Evolutionary conservation across 1,284 basidiomycete species (phyloP).

Genomic region (Volvariella volvacea): DNA sequence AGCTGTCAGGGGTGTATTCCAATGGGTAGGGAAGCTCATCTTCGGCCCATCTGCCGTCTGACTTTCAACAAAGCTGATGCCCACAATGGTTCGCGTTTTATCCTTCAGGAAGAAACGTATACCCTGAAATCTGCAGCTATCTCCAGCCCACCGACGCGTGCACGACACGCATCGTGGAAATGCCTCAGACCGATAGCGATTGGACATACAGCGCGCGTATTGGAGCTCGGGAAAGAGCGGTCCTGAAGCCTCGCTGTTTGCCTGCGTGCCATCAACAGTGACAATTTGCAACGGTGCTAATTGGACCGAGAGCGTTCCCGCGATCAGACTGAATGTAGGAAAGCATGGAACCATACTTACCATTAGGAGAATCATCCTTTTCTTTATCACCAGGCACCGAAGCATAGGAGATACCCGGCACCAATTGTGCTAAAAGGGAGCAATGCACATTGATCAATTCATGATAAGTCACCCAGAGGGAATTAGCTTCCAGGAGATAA

Average conservation of each 20-base stretch:
- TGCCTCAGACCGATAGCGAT: conserved; percentile 58
- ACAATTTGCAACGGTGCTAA: conserved; percentile 19
- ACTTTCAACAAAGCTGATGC: conserved; percentile 61
- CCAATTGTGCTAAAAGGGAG: conserved; percentile 34
- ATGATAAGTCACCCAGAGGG: neutral
- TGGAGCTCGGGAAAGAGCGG: conserved; percentile 51
- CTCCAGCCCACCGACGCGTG: conserved; percentile 76
- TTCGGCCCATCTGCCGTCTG: conserved; percentile 47
- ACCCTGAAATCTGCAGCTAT: conserved; percentile 75
- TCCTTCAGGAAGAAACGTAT: conserved; percentile 70
- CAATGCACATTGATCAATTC: neutral
- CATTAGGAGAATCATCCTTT: conserved; percentile 30
- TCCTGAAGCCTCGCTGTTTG: conserved; percentile 11
- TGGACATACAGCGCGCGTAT: conserved; percentile 74
- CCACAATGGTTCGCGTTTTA: conserved; percentile 46
- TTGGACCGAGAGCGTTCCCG: neutral
- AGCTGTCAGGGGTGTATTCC: conserved; percentile 52
- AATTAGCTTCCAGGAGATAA: too few relatives aligned
- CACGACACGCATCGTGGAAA: conserved; percentile 76
- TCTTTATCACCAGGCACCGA: conserved; percentile 31
- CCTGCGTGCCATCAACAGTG: conserved; percentile 9
- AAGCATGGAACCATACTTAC: conserved; percentile 16
- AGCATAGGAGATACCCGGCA: conserved; percentile 38
- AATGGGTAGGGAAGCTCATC: conserved; percentile 60
- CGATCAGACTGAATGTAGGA: neutral